These are phyloP conservation scores for Termitomyces sp. DNA, from an alignment of 768 basidiomycete genomes.

Conservation along the genomic window DNA sequence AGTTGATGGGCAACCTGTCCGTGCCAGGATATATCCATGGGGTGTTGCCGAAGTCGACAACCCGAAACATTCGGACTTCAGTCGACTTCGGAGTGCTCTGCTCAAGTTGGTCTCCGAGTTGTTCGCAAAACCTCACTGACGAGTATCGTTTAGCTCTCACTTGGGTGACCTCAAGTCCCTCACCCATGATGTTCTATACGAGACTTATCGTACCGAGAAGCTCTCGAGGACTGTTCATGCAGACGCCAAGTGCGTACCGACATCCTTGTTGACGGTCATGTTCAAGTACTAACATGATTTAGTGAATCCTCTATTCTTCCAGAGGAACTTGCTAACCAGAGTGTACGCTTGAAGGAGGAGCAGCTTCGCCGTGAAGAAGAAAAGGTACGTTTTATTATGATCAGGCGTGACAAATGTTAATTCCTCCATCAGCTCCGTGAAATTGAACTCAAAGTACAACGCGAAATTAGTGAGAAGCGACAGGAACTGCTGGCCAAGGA, in stretches of 20 bases:
- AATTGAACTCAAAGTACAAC: slow-evolving; percentile 95
- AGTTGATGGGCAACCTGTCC: slow-evolving; percentile 84
- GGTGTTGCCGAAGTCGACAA: slow-evolving; percentile 98
- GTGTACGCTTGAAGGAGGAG: slow-evolving; percentile 97
- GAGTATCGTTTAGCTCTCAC: slow-evolving; percentile 60
- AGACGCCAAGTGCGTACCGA: slow-evolving; percentile 57
- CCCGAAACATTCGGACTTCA: slow-evolving; percentile 99
- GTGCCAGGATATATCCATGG: slow-evolving; percentile 97
- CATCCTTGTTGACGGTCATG: not conserved
- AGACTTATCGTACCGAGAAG: slow-evolving; percentile 98
- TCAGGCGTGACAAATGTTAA: not conserved
- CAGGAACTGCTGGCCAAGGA: slow-evolving; percentile 96
- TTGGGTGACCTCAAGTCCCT: slow-evolving; percentile 91
- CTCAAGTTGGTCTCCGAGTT: slow-evolving; percentile 55
- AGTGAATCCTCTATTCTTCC: slow-evolving; percentile 90
- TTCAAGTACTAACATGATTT: slow-evolving; percentile 14
- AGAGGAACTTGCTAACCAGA: slow-evolving; percentile 95
- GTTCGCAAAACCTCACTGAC: slow-evolving; percentile 4
- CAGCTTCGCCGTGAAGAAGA: slow-evolving; percentile 96
- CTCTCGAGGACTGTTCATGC: slow-evolving; percentile 77
- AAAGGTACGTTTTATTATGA: slow-evolving; percentile 45
- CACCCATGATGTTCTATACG: slow-evolving; percentile 91
- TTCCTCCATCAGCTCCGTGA: slow-evolving; percentile 67
- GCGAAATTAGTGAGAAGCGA: slow-evolving; percentile 96
- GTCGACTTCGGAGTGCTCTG: slow-evolving; percentile 84